Evolutionary conservation across 768 basidiomycete species (phyloP), one percentile per base, ranked within the genome.

Genomic region (Boletus edulis): DNA sequence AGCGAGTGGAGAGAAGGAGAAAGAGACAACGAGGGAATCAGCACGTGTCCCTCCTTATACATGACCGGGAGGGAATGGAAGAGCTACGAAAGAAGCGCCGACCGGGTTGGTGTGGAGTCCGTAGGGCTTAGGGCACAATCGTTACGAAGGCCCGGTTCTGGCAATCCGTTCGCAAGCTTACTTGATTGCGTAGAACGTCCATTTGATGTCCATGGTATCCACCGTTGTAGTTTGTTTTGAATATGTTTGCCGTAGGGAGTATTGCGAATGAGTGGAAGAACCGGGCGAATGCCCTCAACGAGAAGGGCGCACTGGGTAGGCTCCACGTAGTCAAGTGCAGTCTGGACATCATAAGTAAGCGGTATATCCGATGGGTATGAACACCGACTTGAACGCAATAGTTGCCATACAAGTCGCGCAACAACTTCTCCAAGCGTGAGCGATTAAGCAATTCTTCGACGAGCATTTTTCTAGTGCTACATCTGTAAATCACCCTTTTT

Each of bases 201-300:
- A 20, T 20, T 20, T 20, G 20, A 20, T 20, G 20, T 20, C 20
- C 20, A 20, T 20, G 20, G 20, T 20, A 20, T 20, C 20, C 20
- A 20, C 20, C 20, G 3, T 20, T 20, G 20, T 20, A 20, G 20
- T 20, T 98, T 98, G 78, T 94, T 95, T 73, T 98, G 96, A 66
- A 99, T 99, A 42, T 96, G 87, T 78, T 99, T 99, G 63, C 97
- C 97, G 64, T 99, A 99, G 8, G 97, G 97, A 11, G 97, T 99
- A 75, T 99, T 99, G 66, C 97, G 90, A 68, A 99, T 99, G 64
- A 98, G 81, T 3, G 97, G 97, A 24, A 99, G 81, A 57, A 22
- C 22, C 22, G 3, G 22, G 22, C 3, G 89, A 70, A 99, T 99
- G 62, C 92, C 93, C 67, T 98, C 96, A 18, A 99, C 93, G 24